Conservation (phyloP, 2,329 filamentous ascomycete species). For the Lasiodiplodia sp. region DNA sequence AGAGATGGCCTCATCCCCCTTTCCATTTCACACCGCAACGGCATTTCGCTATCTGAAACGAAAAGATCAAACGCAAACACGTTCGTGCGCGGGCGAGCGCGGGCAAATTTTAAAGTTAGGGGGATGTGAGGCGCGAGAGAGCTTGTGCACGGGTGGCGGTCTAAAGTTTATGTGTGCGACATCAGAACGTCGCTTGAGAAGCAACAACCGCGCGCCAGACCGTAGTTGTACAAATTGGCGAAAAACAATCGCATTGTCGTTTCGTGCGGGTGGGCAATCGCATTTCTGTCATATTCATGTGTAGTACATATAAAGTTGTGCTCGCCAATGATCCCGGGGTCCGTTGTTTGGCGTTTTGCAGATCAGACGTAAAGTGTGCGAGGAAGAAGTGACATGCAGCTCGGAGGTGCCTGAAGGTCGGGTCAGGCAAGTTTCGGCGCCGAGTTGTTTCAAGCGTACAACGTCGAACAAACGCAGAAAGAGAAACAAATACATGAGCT, state of each 20-base stretch:
- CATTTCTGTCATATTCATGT: neutral
- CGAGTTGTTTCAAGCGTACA: neutral
- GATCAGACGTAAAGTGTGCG: slow-evolving; percentile 16
- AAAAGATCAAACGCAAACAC: neutral
- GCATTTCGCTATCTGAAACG: neutral
- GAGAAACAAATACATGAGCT: neutral
- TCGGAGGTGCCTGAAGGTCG: neutral
- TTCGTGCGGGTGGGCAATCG: neutral
- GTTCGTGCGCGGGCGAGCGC: neutral
- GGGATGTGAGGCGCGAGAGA: neutral
- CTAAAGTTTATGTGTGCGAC: neutral
- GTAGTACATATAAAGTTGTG: slow-evolving; percentile 15
- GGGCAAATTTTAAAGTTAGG: neutral
- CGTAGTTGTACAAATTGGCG: neutral
- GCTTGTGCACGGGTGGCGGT: neutral
- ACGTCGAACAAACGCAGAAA: neutral
- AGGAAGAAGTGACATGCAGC: neutral
- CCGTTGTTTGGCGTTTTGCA: slow-evolving; percentile 9
- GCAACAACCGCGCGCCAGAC: neutral
- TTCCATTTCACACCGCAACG: neutral
- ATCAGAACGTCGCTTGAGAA: neutral
- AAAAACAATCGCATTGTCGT: neutral
- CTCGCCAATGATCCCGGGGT: neutral
- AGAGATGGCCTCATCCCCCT: neutral
- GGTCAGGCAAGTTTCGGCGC: neutral